Evolutionary conservation across 331 rosid species (phyloP), one percentile per base, ranked within the genome.

Genomic region (Acacia concinna): DNA sequence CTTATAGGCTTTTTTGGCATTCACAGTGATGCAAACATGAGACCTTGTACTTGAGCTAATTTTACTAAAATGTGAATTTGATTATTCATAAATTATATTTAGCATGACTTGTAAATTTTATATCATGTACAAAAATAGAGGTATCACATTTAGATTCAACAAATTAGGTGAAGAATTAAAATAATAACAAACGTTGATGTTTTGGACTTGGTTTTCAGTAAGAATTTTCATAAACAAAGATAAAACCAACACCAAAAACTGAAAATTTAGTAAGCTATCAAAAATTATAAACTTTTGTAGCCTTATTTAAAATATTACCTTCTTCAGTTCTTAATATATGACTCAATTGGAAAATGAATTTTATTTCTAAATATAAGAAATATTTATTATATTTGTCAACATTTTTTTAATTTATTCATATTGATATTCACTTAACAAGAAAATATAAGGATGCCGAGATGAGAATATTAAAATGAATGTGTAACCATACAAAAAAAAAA

Each of bases 271-370:
- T 4, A 46, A 18, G 4, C 21, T 1, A 47, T 47, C 12, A 54
- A 54, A 52, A 17, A 51, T 51, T 2, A 8, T 20, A 21, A 21
- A 17, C 5, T 54, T 52, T 8, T 54, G 14, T 54, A 54, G 14
- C 62, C 21, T 54, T 7, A 52, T 52, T 21, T 0, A 52, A 54
- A n/a, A n/a, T 51, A 51, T 3, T 7, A n/a, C 41, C 8, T 11
- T 11, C 41, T 38, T 0, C 2, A 0, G 0, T 1, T 2, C 41
- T 8, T 0, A 37, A 37, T 37, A 0, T 38, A 8, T 2, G 1
- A 38, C 12, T 38, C 8, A 38, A 38, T 38, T 38, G 10, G 12
- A 38, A 38, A 2, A 2, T 38, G 7, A 2, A 38, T 38, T 38
- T 38, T 38, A 38, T 1, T 38, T 38, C 2, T 37, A 8, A 37